Base-by-base conservation (phyloP, 352 stramenopile species). In the Phytophthora chlamydospora region DNA sequence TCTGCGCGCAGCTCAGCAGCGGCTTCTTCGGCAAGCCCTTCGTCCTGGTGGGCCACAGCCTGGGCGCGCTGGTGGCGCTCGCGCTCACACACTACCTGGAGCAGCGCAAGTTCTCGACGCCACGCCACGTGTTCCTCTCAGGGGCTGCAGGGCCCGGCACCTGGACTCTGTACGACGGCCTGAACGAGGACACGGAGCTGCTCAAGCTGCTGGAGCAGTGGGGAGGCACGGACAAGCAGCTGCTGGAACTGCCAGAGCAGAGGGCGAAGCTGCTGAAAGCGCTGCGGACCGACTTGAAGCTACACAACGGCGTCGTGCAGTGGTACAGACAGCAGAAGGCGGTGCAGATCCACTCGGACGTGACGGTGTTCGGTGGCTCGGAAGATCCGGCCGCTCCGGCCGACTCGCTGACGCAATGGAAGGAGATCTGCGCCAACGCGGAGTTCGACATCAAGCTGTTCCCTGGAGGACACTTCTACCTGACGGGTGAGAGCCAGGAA, bases 11-110 rank as follows among this genome's bases (percentile, higher is more conserved):
- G 53, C 66, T 90, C 16, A 66, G 49, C 48, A 60, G 58, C 44
- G 69, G 72, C 36, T 92, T 92, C 66, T 90, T 92, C 50, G 79
- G 86, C 60, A 92, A 92, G 60, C 80, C 73, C 0, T 92, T 86
- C 55, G 78, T 86, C 33, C 47, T 92, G 24, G 35, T 85, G 21
- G 83, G 83, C 47, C 83, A 92, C 66, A 89, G 78, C 58, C 66
- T 92, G 10, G 83, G 83, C n/a, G 80, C 83, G 34, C 58, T 89
- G 19, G 65, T 76, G 38, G 78, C 77, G 36, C 62, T 92, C 10
- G 79, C 73, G 32, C 66, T 92, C 33, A 63, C 80, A 62, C 66
- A 72, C 31, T 62, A 69, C 58, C 71, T 92, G 10, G 62, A 81
- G 11, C 47, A 62, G 13, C 66, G 66, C 34, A 44, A 73, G 29